Evolutionary conservation across 2,329 filamentous ascomycete species (phyloP), one percentile per base, ranked within the genome.

Genomic region (Malbranchea cinnamomea): DNA sequence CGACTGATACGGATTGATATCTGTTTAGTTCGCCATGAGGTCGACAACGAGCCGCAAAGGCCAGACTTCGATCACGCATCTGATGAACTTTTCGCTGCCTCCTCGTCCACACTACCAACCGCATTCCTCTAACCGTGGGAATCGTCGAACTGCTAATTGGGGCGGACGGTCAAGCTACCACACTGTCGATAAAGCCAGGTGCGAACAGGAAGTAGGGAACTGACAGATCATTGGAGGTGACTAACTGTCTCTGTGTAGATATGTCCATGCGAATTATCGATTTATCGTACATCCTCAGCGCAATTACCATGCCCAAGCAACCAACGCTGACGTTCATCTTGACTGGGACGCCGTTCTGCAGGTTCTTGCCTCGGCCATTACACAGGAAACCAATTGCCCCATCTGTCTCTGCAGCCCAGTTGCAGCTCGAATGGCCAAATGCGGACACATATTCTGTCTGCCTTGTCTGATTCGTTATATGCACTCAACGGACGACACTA

Each of bases 391-490:
- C 2, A 83, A 80, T 13, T 98, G 89, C 50, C 89, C 89, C 0
- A 98, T 98, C 32, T 98, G 89, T 48, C 69, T 98, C 16, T 92
- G 80, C 2, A 81, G 80, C 32, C 89, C 89, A 1, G 82, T 92
- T 11, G 89, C 89, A 5, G 85, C 89, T 18, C 75, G 89, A 33
- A 98, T 98, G 87, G 85, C 89, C 23, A 87, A 78, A 48, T 98
- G 89, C 47, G 89, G 89, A 1, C 89, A 98, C 50, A 93, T 98
- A 8, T 95, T 94, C 52, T 98, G 89, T 50, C 62, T 95, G 19
- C 77, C 89, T 4, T 98, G 89, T 50, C 58, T 95, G 37, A 82
- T 95, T 39, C 78, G 89, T 28, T 98, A 91, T 52, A 94, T 98
- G 83, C 81, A 92, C 44, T 80, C 84, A 5, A 77, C 79, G 33